Percentiles rank a stretch among this genome's conserved stretches.
phyloP scores from a whole-genome alignment of 2,329 filamentous ascomycete genomes.

The Sarocladium oryzae region DNA sequence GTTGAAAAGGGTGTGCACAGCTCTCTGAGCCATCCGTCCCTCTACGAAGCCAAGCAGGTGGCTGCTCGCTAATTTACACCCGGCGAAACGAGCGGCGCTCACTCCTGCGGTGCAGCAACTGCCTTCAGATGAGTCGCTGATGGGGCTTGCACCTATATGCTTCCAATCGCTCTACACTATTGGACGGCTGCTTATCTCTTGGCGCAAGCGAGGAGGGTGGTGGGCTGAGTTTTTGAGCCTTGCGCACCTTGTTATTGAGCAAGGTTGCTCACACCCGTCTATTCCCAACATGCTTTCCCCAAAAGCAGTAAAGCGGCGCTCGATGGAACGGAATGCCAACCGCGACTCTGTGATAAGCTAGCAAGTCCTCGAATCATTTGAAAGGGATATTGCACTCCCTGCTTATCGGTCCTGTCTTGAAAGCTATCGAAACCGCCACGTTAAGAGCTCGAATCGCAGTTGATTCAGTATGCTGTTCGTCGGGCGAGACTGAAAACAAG shows the following conservation, averaged over 20 bases:
- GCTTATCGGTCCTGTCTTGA: not conserved
- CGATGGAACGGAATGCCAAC: not conserved
- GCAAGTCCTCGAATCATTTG: not conserved
- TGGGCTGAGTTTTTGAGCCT: not conserved
- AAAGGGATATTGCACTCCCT: not conserved
- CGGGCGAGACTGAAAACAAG: too few species aligned
- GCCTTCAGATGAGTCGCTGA: too few species aligned
- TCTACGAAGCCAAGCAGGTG: too few species aligned
- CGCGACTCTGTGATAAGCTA: not conserved
- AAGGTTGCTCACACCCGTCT: not conserved
- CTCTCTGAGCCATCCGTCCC: not conserved
- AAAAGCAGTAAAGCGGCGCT: not conserved
- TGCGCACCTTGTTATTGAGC: too few species aligned
- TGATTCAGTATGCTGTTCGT: too few species aligned
- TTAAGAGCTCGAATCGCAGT: too few species aligned
- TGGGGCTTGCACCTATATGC: too few species aligned
- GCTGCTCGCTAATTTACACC: not conserved
- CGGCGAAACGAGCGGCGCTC: not conserved
- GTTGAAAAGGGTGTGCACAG: not conserved
- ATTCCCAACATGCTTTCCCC: not conserved
- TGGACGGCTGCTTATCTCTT: slow-evolving; percentile 7
- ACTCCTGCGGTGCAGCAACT: too few species aligned
- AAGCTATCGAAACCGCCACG: too few species aligned
- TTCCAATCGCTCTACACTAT: not conserved
- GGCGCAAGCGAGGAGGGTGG: slow-evolving; percentile 2